phyloP scores from a whole-genome alignment of 2,329 filamentous ascomycete genomes.

The Clarireedia hainanense region DNA sequence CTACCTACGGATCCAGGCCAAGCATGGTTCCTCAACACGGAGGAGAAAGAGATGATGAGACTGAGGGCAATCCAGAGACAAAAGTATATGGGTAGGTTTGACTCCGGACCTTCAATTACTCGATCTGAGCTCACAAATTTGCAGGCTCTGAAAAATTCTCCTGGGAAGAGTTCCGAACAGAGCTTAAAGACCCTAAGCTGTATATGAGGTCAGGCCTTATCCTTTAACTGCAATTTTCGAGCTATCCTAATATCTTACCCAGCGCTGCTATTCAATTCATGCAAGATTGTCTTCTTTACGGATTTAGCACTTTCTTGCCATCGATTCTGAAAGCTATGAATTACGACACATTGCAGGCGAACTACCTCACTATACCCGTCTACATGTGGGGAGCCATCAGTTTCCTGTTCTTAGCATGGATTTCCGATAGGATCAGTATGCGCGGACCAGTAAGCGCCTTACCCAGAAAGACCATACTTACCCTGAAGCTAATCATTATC shows the following conservation, averaged over 20 bases:
- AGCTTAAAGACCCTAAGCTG: conserved; percentile 42
- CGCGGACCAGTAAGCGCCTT: conserved; percentile 12
- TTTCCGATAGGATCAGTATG: conserved; percentile 35
- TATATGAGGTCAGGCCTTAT: conserved; percentile 30
- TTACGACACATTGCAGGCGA: conserved; percentile 41
- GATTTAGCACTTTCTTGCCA: conserved; percentile 51
- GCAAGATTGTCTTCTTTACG: conserved; percentile 32
- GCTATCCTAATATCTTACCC: neutral
- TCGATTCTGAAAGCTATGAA: conserved; percentile 46
- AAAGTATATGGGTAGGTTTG: conserved; percentile 31
- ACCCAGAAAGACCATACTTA: neutral
- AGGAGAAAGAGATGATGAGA: conserved; percentile 43
- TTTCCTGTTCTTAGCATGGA: conserved; percentile 38
- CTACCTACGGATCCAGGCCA: conserved; percentile 39
- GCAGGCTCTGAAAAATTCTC: conserved; percentile 37
- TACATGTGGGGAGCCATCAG: conserved; percentile 41
- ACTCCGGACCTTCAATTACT: neutral
- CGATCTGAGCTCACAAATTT: neutral
- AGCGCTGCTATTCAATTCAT: conserved; percentile 28
- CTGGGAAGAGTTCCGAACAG: conserved; percentile 42
- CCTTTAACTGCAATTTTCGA: neutral
- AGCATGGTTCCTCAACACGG: conserved; percentile 40
- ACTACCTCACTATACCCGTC: conserved; percentile 49
- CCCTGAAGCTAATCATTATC: neutral
- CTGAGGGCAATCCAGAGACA: conserved; percentile 37